Evolutionary conservation across 495 filamentous ascomycete species (phyloP).

Genomic region (Penicillium samsonianum): DNA sequence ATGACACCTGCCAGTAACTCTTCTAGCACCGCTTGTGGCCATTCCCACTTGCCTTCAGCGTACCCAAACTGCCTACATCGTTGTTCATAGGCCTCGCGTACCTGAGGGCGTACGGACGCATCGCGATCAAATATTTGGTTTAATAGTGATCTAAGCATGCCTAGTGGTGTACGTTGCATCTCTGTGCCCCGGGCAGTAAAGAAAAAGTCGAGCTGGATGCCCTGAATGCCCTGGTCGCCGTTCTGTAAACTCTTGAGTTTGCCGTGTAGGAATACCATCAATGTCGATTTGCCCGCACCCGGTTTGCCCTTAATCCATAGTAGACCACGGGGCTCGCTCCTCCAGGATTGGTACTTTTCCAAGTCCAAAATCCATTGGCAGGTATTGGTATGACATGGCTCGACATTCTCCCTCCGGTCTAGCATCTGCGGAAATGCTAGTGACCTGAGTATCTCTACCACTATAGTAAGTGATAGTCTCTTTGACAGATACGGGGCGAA

Average conservation of each 20-base stretch:
- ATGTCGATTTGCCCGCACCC: slow-evolving; percentile 51
- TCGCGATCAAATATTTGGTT: slow-evolving; percentile 15
- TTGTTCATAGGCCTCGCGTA: slow-evolving; percentile 15
- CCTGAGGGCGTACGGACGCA: slow-evolving; percentile 4
- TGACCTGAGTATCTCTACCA: neutral
- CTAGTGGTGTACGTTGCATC: slow-evolving; percentile 18
- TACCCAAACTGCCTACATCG: slow-evolving; percentile 16
- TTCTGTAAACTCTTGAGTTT: slow-evolving; percentile 8
- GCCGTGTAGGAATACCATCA: slow-evolving; percentile 31
- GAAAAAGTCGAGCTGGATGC: slow-evolving; percentile 20
- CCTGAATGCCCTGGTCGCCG: too few relatives aligned
- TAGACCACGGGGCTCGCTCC: slow-evolving; percentile 24
- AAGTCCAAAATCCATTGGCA: slow-evolving; percentile 42
- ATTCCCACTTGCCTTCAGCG: slow-evolving; percentile 14
- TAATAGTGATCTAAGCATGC: slow-evolving; percentile 22
- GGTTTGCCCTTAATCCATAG: slow-evolving; percentile 55
- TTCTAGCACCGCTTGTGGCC: slow-evolving; percentile 16
- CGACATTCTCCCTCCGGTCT: slow-evolving; percentile 18
- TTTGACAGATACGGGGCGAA: too few relatives aligned
- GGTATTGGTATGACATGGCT: slow-evolving; percentile 30
- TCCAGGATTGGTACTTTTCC: slow-evolving; percentile 37
- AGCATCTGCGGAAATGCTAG: slow-evolving; percentile 22
- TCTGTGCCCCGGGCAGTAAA: slow-evolving; percentile 20
- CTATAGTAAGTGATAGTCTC: too few relatives aligned
- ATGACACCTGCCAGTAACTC: slow-evolving; percentile 12